A percentile compares a stretch with the other conserved stretches of the same genome.
phyloP scores from a whole-genome alignment of 306 rosid species.

The Castanea crenata region DNA sequence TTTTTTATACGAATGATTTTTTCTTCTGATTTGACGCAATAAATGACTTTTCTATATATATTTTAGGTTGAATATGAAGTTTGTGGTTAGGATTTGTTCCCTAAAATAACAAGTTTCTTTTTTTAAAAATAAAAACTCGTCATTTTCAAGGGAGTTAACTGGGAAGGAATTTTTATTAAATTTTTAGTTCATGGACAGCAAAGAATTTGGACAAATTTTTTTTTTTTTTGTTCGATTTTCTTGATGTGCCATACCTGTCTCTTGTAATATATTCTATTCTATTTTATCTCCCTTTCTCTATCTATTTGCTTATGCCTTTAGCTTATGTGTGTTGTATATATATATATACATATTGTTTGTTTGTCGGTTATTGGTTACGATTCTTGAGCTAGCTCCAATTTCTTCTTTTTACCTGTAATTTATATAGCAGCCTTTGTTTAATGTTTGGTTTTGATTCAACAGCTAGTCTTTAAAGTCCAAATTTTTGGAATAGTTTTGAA shows the following conservation, averaged over 20 bases:
- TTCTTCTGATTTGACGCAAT: not conserved
- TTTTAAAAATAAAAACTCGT: not conserved
- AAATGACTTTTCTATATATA: not conserved
- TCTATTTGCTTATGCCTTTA: not conserved
- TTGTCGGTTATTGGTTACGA: conserved; percentile 11
- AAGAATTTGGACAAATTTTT: not conserved
- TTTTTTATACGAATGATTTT: conserved; percentile 8
- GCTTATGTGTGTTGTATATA: not conserved
- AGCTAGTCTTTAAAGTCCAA: conserved; percentile 19
- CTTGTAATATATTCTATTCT: not conserved
- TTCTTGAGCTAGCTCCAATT: conserved; percentile 21
- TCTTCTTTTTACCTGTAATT: conserved; percentile 16
- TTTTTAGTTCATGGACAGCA: not conserved
- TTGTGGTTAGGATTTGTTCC: conserved; percentile 2
- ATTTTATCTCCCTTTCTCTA: not conserved
- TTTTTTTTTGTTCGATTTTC: conserved; percentile 16
- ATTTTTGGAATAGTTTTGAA: conserved; percentile 4
- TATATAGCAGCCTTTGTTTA: conserved; percentile 5
- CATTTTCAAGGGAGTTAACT: conserved; percentile 4
- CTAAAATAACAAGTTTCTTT: not conserved
- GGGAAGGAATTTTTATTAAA: not conserved
- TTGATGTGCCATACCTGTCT: conserved; percentile 25
- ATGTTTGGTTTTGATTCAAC: conserved; percentile 43
- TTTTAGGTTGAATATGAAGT: not conserved
- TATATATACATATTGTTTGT: not conserved